These are phyloP conservation scores for Candida railenensis DNA, from an alignment of 805 yeast genomes.

Conservation along the genomic window DNA sequence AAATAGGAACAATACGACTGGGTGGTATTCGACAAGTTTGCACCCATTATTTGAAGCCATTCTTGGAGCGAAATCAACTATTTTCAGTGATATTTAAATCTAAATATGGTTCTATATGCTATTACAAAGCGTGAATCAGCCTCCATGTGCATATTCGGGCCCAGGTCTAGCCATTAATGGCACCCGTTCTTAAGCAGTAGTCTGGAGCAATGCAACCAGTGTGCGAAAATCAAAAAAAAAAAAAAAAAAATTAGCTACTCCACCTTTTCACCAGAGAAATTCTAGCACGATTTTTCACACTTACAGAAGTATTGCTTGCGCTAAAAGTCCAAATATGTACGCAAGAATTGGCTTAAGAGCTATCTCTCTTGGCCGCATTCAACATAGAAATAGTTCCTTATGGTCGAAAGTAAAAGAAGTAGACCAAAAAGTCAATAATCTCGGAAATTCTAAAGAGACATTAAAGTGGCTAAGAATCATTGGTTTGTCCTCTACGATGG, in stretches of 20 bases:
- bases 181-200: no score
- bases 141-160: no score
- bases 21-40: no score
- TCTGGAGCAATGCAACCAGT: no score
- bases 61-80: no score
- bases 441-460: conserved; percentile 33
- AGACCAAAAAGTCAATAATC: conserved; percentile 24
- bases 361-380: not conserved
- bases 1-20: not conserved
- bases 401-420: conserved; percentile 17
- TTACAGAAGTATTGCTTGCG: no score
- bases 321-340: not conserved
- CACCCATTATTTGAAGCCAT: no score
- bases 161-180: no score
- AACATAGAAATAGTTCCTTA: conserved; percentile 12
- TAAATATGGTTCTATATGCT: no score
- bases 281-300: not conserved
- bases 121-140: no score
- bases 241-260: not conserved
- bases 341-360: not conserved
- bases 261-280: not conserved
- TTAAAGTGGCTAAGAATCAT: conserved; percentile 19
- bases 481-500: conserved; percentile 26
- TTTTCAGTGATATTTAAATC: no score
- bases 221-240: not conserved